Base-by-base conservation (phyloP, 2,329 filamentous ascomycete species). In the Phoma sp. region DNA sequence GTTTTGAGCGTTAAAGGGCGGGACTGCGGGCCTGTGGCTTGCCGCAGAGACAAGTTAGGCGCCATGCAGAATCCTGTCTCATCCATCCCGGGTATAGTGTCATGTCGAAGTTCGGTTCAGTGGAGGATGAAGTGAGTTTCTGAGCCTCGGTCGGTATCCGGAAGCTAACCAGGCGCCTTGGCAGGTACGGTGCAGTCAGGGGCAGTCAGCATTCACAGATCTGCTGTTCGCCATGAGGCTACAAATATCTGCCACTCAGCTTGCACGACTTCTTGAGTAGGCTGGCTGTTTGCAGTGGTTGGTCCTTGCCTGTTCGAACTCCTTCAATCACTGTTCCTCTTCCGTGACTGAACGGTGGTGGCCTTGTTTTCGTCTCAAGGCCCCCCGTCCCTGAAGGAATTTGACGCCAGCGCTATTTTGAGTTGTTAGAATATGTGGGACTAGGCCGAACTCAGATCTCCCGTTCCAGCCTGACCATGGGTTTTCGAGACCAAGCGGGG, bases 371-470 rank as follows among this genome's bases (percentile, higher is more conserved):
- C 20, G 45, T 45, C 51, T 48, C 45, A 54, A 54, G 51, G 51
- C 51, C 51, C 42, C 51, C 51, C 51, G 17, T 33, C 23, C 10
- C 20, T 49, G 39, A 48, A 45, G 51, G 28, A 40, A 54, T 32
- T 43, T 54, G 51, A 33, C 51, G 45, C 51, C 51, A 54, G 39
- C 45, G 45, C 51, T 49, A 49, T 45, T 36, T 47, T 34, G 39
- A 48, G 45, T 26, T 38, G 38, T 38, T 48, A 33, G 39, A 54
- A 34, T 37, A 17, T 46, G 36, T 26, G 52, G 45, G 32, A 37
- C 52, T 56, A 56, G 46, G 40, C 52, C 40, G 21, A 47, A 56
- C 46, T 56, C 47, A 56, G 52, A 56, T 56, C 47, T 54, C 21
- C 33, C 39, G 45, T 46, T 23, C 29, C 36, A 5, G 40, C 29